Evolutionary conservation across 352 stramenopile genomes (phyloP).

Genomic region (Phytophthora cajani): DNA sequence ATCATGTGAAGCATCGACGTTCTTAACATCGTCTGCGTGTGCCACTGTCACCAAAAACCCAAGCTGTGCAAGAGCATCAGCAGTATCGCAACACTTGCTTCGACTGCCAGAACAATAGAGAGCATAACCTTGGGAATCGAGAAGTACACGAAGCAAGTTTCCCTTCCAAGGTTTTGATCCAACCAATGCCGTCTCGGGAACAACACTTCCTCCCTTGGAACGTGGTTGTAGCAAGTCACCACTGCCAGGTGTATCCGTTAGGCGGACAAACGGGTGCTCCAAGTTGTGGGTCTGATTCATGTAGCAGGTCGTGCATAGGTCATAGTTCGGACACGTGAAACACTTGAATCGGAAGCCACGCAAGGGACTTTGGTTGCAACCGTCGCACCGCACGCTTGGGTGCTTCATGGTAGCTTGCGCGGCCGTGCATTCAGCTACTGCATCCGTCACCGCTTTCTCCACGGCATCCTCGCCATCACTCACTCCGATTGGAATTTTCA

Average conservation of each 20-base stretch:
- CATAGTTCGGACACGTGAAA: slow-evolving; percentile 77
- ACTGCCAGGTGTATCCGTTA: slow-evolving; percentile 48
- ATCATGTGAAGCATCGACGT: slow-evolving; percentile 52
- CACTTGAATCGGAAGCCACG: slow-evolving; percentile 81
- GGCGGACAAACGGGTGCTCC: slow-evolving; percentile 75
- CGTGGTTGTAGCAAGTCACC: slow-evolving; percentile 68
- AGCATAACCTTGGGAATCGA: slow-evolving; percentile 60
- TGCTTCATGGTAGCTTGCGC: slow-evolving; percentile 49
- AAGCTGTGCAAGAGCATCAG: slow-evolving; percentile 43
- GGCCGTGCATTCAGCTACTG: slow-evolving; percentile 30
- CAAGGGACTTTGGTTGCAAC: slow-evolving; percentile 75
- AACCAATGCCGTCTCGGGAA: slow-evolving; percentile 59
- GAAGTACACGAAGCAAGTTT: slow-evolving; percentile 51
- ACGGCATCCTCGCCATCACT: slow-evolving; percentile 26
- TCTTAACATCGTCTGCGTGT: slow-evolving; percentile 35
- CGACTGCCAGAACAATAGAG: slow-evolving; percentile 47
- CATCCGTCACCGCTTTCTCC: slow-evolving; percentile 35
- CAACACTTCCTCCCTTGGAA: slow-evolving; percentile 56
- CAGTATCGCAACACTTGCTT: slow-evolving; percentile 44
- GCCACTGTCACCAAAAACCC: slow-evolving; percentile 60
- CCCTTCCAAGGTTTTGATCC: slow-evolving; percentile 75
- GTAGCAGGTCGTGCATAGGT: slow-evolving; percentile 76
- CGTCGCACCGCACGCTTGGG: slow-evolving; percentile 79
- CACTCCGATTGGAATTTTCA: slow-evolving; percentile 37
- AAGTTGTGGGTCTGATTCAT: slow-evolving; percentile 61